A percentile compares a stretch with the other conserved stretches of the same genome.
phyloP scores from a whole-genome alignment of 2,329 filamentous ascomycete species.

The Alternaria atra region DNA sequence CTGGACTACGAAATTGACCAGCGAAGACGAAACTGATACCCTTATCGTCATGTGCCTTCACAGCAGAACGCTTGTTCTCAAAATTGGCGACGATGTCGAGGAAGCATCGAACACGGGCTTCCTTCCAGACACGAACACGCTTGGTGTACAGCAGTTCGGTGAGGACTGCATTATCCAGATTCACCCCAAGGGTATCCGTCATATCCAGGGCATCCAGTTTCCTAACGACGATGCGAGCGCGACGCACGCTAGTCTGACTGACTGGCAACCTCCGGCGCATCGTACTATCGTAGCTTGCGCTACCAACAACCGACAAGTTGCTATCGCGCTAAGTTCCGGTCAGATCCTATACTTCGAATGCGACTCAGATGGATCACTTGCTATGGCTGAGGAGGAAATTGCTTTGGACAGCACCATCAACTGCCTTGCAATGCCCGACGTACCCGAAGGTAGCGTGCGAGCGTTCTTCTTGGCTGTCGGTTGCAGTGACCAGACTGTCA shows the following conservation, averaged over 20 bases:
- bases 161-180: conserved; percentile 94
- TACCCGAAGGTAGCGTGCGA: conserved; percentile 86
- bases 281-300: conserved; percentile 93
- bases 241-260: conserved; percentile 73
- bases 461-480: conserved; percentile 96
- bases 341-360: conserved; percentile 99
- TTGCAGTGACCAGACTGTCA: conserved; percentile 95
- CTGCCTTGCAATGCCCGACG: conserved; percentile 89
- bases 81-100: conserved; percentile 96
- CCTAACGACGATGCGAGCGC: conserved; percentile 34
- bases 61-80: conserved; percentile 88
- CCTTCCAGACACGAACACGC: conserved; percentile 83
- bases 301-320: conserved; percentile 92
- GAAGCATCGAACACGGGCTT: conserved; percentile 96
- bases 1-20: conserved; percentile 91
- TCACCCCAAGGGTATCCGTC: conserved; percentile 93
- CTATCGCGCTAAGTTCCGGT: conserved; percentile 90
- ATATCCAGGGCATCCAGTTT: conserved; percentile 73
- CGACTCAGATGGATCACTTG: conserved; percentile 87
- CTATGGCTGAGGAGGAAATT: conserved; percentile 92
- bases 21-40: conserved; percentile 84
- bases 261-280: conserved; percentile 94
- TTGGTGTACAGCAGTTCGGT: conserved; percentile 92
- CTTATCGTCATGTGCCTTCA: conserved; percentile 96
- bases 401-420: conserved; percentile 96